phyloP scores from a whole-genome alignment of 225 moss, liverwort and hornwort species.

The Ulota crispa region DNA sequence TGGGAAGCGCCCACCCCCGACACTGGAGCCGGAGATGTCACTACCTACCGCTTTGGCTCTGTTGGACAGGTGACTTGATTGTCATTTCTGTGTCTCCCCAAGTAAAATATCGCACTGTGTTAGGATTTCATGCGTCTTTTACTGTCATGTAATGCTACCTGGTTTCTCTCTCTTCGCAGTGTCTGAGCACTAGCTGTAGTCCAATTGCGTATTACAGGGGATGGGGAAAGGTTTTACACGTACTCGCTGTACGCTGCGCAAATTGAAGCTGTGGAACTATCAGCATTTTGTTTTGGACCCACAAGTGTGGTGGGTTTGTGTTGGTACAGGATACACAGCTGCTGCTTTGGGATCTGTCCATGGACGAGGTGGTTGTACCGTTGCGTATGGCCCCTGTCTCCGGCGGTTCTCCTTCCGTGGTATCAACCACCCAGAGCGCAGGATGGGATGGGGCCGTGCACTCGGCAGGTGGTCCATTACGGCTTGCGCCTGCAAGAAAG shows the following conservation, averaged over 20 bases:
- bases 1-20: slow-evolving; percentile 78
- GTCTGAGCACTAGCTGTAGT: background rate
- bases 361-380: slow-evolving; percentile 97
- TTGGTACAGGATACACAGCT: slow-evolving; percentile 84
- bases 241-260: background rate
- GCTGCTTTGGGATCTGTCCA: slow-evolving; percentile 93
- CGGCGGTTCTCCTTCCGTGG: slow-evolving; percentile 69
- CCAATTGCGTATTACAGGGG: background rate
- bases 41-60: slow-evolving; percentile 97
- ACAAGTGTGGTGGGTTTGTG: slow-evolving; percentile 19
- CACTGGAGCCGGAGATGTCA: slow-evolving; percentile 71
- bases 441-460: slow-evolving; percentile 72
- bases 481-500: slow-evolving; percentile 84
- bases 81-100: background rate
- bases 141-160: background rate
- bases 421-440: slow-evolving; percentile 57
- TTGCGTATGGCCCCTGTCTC: slow-evolving; percentile 70
- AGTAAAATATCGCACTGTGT: no score
- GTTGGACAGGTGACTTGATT: slow-evolving; percentile 82
- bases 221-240: background rate
- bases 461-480: slow-evolving; percentile 72
- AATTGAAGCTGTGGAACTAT: background rate
- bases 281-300: background rate
- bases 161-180: no score
- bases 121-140: background rate